These are phyloP conservation scores for Penicillium corylophilum DNA, from an alignment of 2,329 filamentous ascomycete species.

Conservation along the genomic window DNA sequence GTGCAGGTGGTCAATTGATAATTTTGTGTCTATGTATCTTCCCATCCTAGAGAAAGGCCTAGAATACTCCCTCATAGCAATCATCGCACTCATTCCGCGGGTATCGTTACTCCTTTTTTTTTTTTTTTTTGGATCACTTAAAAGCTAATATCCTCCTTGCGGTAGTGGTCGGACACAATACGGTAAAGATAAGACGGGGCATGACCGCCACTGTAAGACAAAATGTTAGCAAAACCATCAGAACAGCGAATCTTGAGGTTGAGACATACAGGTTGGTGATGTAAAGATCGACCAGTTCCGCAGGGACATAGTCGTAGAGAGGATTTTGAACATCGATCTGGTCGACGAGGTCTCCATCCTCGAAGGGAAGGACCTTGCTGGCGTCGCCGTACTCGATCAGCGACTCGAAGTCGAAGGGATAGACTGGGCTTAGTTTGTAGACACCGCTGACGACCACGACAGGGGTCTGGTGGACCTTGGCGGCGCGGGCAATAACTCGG, in stretches of 20 bases:
- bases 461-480: constrained; percentile 75
- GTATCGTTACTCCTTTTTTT: constrained; percentile 20
- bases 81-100: constrained; percentile 23
- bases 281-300: constrained; percentile 60
- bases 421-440: constrained; percentile 90
- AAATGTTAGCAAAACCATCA: constrained; percentile 14
- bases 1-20: too few species aligned
- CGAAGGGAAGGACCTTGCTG: constrained; percentile 71
- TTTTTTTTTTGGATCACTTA: constrained; percentile 17
- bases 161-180: constrained; percentile 66
- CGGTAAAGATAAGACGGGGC: constrained; percentile 65
- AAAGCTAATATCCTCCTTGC: constrained; percentile 59
- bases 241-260: not conserved
- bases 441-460: constrained; percentile 88
- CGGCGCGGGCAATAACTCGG: constrained; percentile 77
- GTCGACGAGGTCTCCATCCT: constrained; percentile 76
- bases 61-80: constrained; percentile 15
- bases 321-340: constrained; percentile 76
- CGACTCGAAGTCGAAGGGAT: constrained; percentile 76
- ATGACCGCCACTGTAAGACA: constrained; percentile 55
- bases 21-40: constrained; percentile 5
- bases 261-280: constrained; percentile 75
- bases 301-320: constrained; percentile 77
- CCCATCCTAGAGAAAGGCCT: constrained; percentile 1
- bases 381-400: constrained; percentile 86